A percentile compares a stretch with the other conserved stretches of the same genome.
phyloP scores from a whole-genome alignment of 331 rosid species.

The Pyracantha coccinea region DNA sequence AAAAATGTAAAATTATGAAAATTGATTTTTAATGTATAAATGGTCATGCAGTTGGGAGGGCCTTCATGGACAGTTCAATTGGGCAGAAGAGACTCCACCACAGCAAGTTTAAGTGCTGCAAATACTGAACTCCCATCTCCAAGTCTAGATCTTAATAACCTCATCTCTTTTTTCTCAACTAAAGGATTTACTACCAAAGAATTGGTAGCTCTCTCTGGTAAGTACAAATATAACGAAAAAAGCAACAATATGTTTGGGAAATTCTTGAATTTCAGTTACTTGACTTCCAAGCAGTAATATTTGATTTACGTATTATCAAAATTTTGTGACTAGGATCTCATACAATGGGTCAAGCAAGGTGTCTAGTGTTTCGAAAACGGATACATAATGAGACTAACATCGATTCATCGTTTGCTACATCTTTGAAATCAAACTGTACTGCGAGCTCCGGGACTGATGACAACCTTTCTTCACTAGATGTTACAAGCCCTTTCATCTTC shows the following conservation, averaged over 20 bases:
- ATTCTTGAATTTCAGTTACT: neutral
- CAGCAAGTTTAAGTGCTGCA: constrained; percentile 60
- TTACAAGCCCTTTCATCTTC: constrained; percentile 35
- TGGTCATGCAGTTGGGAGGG: constrained; percentile 46
- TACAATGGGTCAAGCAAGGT: constrained; percentile 76
- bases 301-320: neutral
- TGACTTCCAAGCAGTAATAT: neutral
- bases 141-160: constrained; percentile 37
- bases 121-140: constrained; percentile 64
- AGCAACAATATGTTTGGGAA: neutral
- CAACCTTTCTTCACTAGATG: constrained; percentile 56
- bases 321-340: constrained; percentile 50
- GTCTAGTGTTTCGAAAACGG: constrained; percentile 51
- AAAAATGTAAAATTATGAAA: neutral
- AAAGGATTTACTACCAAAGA: constrained; percentile 62
- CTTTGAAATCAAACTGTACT: constrained; percentile 42
- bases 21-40: neutral
- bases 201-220: constrained; percentile 69
- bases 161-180: constrained; percentile 39
- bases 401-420: constrained; percentile 47
- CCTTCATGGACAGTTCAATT: constrained; percentile 53
- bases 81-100: constrained; percentile 70
- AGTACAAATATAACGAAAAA: neutral
- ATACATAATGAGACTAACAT: constrained; percentile 57
- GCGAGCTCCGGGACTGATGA: constrained; percentile 39